phyloP scores from a whole-genome alignment of 2,329 filamentous ascomycete species.

The Chalaropsis thielavioides region DNA sequence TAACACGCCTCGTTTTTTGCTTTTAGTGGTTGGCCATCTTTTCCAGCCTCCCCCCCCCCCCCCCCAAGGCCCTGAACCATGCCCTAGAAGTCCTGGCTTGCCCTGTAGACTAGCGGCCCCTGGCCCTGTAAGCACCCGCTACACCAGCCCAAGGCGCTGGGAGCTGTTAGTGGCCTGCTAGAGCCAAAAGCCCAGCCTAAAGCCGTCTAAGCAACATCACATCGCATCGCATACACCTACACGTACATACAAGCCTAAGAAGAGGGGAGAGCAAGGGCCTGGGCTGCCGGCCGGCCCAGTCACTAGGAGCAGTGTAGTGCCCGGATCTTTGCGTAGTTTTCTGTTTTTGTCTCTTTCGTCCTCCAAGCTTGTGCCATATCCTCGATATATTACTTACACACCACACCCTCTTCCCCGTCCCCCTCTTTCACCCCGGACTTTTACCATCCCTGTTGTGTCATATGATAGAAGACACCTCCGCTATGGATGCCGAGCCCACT shows the following conservation, averaged over 20 bases:
- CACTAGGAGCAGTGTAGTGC: not conserved
- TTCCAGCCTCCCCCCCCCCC: not conserved
- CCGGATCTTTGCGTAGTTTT: not conserved
- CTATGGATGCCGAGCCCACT: not conserved
- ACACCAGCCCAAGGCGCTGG: not conserved
- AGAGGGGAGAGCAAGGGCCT: not conserved
- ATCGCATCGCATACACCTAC: too few relatives aligned
- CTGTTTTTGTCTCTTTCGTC: not conserved
- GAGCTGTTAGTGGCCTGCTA: not conserved
- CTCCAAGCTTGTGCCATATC: not conserved
- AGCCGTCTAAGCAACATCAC: not conserved
- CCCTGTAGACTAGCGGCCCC: not conserved
- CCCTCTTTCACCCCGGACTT: constrained; percentile 4
- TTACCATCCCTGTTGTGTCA: not conserved
- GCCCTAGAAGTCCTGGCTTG: not conserved
- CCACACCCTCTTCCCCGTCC: not conserved
- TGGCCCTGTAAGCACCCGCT: not conserved
- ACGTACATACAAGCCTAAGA: not conserved
- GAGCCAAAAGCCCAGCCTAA: not conserved
- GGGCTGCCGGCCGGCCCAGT: not conserved
- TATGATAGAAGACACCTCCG: not conserved
- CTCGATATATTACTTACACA: too few relatives aligned
- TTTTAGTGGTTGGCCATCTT: not conserved
- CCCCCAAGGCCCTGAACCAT: not conserved
- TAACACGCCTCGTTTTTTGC: not conserved